Base-by-base conservation (phyloP, 371 early-diverging fungal species). In the Capillidium heterosporum region DNA sequence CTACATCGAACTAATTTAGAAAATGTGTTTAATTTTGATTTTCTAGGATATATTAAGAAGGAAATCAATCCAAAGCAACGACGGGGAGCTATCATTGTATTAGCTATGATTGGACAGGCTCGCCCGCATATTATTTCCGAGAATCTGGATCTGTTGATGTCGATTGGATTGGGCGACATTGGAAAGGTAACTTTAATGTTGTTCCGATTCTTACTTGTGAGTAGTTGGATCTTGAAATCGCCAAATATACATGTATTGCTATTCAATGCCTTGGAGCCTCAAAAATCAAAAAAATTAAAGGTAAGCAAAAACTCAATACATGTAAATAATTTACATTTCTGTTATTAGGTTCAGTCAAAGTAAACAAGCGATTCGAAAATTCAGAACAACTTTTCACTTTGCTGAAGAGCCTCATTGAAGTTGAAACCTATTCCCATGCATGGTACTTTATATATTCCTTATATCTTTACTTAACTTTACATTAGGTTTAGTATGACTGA, bases 61-160 rank as follows among this genome's bases (percentile, higher is more conserved):
- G 75, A 76, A 24, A 74, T 86, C 46, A 74, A 85, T 17, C 74
- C 78, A 24, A 70, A 71, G 0, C 81, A 87, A 61, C 78, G 95
- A 26, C 77, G 90, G 17, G 91, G 94, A 0, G 93, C 95, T 0
- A 82, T 95, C 41, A 82, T 92, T 35, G 76, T 97, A 44, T 68
- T 97, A 3, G 78, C 86, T 28, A 93, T 92, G 94, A 61, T 97
- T 40, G 91, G 88, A 8, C 87, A 85, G 59, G 81, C 90, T 0
- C 75, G 76, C 26, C 79, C 77, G 17, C 76, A 79, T 2, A 76
- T 91, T 49, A 81, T 91, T 19, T 72, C 80, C 0, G 83, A 88
- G 44, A 85, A 87, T 56, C 70, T 88, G 10, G 92, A 93, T 57
- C 58, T 82, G 1, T 66, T 93, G 61, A 68, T 91, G 28, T 73